Conservation (phyloP, 768 basidiomycete genomes). For the Multifurca ochricompacta region DNA sequence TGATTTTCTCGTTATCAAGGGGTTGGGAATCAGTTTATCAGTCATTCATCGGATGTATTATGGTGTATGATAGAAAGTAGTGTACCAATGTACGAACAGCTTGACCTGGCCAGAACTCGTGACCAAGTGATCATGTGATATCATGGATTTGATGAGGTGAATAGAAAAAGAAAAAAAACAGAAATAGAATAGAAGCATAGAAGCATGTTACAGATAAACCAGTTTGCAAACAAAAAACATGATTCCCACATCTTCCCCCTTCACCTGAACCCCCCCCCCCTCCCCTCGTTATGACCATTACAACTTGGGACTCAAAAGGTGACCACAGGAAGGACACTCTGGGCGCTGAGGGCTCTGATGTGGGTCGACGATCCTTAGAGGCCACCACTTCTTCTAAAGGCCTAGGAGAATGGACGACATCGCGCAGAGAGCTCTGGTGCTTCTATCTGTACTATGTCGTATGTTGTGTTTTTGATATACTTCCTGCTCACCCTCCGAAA, state of each 20-base stretch:
- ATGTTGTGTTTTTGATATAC: slow-evolving; percentile 9
- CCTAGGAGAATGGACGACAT: slow-evolving; percentile 18
- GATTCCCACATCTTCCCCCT: slow-evolving; percentile 73
- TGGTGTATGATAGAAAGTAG: too few species aligned
- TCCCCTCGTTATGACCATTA: slow-evolving; percentile 57
- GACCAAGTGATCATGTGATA: too few species aligned
- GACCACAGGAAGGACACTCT: not conserved
- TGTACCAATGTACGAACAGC: too few species aligned
- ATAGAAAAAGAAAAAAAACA: too few species aligned
- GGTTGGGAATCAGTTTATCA: too few species aligned
- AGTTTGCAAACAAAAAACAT: not conserved
- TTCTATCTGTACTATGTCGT: slow-evolving; percentile 54
- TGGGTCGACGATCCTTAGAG: not conserved
- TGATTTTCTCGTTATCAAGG: too few species aligned
- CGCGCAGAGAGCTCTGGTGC: slow-evolving; percentile 37
- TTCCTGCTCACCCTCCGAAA: not conserved
- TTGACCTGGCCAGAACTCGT: too few species aligned
- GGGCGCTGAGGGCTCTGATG: not conserved
- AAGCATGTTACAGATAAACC: too few species aligned
- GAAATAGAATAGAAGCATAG: slow-evolving; percentile 46
- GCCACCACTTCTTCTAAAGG: not conserved
- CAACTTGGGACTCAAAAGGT: not conserved
- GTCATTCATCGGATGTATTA: too few species aligned
- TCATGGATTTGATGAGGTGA: too few species aligned
- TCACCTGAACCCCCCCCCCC: slow-evolving; percentile 97